phyloP scores from a whole-genome alignment of 495 filamentous ascomycete genomes.

The Hypoxylon crocopeplum region DNA sequence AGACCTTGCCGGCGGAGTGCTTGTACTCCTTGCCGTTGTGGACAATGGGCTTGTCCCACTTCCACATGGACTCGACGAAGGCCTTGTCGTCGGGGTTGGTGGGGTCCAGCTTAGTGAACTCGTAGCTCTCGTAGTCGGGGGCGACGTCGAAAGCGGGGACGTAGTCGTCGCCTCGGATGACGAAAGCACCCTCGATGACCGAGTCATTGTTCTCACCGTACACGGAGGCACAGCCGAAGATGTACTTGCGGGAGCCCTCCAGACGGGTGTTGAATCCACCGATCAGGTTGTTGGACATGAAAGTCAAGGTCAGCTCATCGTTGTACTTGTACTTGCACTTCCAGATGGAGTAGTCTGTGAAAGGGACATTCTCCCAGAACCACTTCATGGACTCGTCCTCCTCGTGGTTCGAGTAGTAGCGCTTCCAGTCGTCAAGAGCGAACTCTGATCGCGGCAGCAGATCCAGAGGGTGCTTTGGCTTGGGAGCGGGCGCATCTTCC shows the following conservation, averaged over 20 bases:
- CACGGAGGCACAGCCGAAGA: conserved; percentile 92
- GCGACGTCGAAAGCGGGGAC: conserved; percentile 91
- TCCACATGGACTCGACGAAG: conserved; percentile 87
- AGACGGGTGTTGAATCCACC: conserved; percentile 97
- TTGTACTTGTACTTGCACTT: conserved; percentile 96
- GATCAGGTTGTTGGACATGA: conserved; percentile 98
- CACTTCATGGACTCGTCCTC: conserved; percentile 88
- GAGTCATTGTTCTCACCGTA: conserved; percentile 88
- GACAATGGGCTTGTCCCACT: conserved; percentile 77
- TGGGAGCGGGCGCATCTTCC: conserved; percentile 76
- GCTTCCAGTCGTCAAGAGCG: conserved; percentile 96
- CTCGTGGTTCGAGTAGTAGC: conserved; percentile 96
- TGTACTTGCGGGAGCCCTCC: conserved; percentile 96
- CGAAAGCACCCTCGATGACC: conserved; percentile 86
- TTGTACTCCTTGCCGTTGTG: conserved; percentile 81
- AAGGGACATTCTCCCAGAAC: conserved; percentile 96
- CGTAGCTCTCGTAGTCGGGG: conserved; percentile 96
- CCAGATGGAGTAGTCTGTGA: conserved; percentile 96
- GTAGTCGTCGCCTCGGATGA: conserved; percentile 90
- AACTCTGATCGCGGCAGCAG: conserved; percentile 80
- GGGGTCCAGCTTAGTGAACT: conserved; percentile 93
- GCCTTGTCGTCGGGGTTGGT: conserved; percentile 80
- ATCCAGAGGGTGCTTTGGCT: conserved; percentile 96
- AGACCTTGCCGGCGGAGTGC: conserved; percentile 86
- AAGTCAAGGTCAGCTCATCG: conserved; percentile 92